Evolutionary conservation across 139 green algal species (phyloP).

Genomic region (Zygnema circumcarinatum): DNA sequence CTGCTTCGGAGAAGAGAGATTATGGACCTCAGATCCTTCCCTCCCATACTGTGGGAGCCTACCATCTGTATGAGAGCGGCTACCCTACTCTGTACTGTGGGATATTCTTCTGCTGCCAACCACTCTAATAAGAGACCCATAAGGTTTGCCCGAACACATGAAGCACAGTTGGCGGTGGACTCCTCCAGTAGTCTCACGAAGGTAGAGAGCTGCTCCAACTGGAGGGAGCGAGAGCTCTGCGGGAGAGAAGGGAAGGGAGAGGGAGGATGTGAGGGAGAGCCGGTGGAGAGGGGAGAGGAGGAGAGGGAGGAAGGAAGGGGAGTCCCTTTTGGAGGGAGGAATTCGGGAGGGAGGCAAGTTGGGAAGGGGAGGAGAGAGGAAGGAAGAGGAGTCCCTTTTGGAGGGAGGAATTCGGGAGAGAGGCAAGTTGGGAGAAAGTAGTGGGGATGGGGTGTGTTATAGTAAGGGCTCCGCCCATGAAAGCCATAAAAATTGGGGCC

Average conservation of each 20-base stretch:
- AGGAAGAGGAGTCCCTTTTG: neutral
- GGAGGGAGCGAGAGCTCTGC: constrained; percentile 28
- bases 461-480: no score
- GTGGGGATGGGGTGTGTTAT: no score
- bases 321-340: neutral
- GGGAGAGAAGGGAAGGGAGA: neutral
- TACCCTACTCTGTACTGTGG: neutral
- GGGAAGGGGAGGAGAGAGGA: neutral
- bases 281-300: neutral
- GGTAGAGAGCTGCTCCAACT: constrained; percentile 39
- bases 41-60: constrained; percentile 39
- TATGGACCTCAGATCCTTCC: constrained; percentile 47
- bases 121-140: constrained; percentile 39
- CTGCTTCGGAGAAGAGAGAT: constrained; percentile 31
- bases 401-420: neutral
- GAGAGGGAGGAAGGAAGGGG: neutral
- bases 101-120: constrained; percentile 14
- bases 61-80: constrained; percentile 25
- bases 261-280: neutral
- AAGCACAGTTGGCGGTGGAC: constrained; percentile 40
- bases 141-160: constrained; percentile 34
- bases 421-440: no score
- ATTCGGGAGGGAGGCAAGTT: no score
- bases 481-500: no score
- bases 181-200: constrained; percentile 29